A percentile compares a stretch with the other conserved stretches of the same genome.
phyloP scores from a whole-genome alignment of 2,329 filamentous ascomycete species.

The Lasiodiplodia theobromae region DNA sequence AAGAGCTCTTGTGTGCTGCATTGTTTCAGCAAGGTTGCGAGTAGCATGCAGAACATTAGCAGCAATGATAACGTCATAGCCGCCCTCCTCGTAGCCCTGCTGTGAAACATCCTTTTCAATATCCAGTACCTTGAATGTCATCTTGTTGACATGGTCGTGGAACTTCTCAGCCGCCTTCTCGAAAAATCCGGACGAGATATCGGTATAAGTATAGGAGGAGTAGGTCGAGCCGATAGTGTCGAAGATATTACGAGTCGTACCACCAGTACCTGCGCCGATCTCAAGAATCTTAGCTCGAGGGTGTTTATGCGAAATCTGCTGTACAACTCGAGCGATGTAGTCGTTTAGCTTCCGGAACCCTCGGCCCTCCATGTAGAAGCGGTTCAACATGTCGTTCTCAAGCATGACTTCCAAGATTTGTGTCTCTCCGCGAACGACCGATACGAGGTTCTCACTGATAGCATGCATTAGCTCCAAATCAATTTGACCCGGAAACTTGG shows the following conservation, averaged over 20 bases:
- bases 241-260: conserved; percentile 28
- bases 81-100: conserved; percentile 31
- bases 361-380: neutral
- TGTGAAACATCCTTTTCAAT: conserved; percentile 12
- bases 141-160: neutral
- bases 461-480: neutral
- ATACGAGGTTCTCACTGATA: neutral
- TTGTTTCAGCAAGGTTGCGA: conserved; percentile 30
- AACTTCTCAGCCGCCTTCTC: conserved; percentile 27
- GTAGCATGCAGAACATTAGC: conserved; percentile 34
- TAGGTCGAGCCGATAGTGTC: conserved; percentile 15
- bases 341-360: neutral
- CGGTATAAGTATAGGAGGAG: conserved; percentile 35
- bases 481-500: neutral
- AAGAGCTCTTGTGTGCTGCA: neutral
- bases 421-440: neutral
- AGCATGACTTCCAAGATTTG: neutral
- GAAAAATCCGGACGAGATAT: conserved; percentile 32
- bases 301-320: neutral
- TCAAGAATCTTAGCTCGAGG: conserved; percentile 29
- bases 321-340: neutral
- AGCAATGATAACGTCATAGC: conserved; percentile 36
- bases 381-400: conserved; percentile 2
- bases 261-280: conserved; percentile 33
- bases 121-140: conserved; percentile 32